These are phyloP conservation scores for Ruellia speciosa DNA, from an alignment of 305 asterid genomes.

Conservation along the genomic window DNA sequence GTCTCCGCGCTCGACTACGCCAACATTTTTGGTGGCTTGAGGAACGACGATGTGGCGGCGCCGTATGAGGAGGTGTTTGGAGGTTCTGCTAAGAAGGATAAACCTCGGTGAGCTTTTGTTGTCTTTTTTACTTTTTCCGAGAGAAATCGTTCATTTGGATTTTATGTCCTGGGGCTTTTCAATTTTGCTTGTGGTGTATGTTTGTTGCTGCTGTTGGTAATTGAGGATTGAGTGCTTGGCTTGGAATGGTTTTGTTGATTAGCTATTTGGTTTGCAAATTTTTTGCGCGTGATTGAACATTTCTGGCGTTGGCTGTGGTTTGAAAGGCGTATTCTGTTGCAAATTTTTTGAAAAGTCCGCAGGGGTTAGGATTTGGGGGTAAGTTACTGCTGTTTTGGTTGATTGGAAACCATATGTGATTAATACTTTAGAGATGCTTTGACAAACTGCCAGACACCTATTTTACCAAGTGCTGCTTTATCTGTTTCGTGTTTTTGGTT, in stretches of 20 bases:
- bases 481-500: no score
- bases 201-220: not conserved
- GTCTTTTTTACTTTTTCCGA: not conserved
- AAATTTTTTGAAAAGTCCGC: no score
- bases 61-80: slow-evolving; percentile 50
- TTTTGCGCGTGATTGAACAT: no score
- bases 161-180: no score
- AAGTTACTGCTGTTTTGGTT: no score
- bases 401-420: no score
- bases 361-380: no score
- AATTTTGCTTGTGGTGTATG: not conserved
- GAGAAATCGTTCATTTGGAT: not conserved
- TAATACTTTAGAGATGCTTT: no score
- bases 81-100: slow-evolving; percentile 22
- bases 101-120: slow-evolving; percentile 24
- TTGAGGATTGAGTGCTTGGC: not conserved
- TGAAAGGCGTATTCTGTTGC: no score
- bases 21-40: slow-evolving; percentile 59
- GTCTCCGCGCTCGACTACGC: slow-evolving; percentile 53
- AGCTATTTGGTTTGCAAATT: not conserved
- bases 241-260: not conserved
- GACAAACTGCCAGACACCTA: no score
- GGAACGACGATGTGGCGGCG: slow-evolving; percentile 40
- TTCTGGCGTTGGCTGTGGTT: no score
- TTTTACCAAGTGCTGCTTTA: no score